Conservation (phyloP, 768 basidiomycete genomes). For the Tulasnella sp. region DNA sequence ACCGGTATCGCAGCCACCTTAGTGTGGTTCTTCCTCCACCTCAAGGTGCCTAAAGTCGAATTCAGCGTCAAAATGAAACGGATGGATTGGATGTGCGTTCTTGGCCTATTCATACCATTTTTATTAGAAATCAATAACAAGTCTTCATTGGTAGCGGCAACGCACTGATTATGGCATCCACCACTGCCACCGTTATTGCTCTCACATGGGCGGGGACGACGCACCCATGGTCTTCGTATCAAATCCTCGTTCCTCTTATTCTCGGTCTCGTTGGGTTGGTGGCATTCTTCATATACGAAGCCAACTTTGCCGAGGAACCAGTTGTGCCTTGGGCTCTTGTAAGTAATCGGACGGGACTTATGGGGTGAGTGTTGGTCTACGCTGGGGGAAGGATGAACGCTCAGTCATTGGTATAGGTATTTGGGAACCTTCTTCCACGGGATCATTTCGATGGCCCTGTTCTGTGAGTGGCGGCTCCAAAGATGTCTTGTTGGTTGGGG, state of each 20-base stretch:
- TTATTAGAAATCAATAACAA: neutral
- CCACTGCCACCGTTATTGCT: conserved; percentile 41
- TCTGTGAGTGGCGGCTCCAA: conserved; percentile 21
- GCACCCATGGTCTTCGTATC: conserved; percentile 42
- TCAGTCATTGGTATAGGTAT: conserved; percentile 22
- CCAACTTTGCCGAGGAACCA: neutral
- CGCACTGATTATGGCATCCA: conserved; percentile 33
- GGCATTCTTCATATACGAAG: conserved; percentile 22
- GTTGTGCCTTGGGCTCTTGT: conserved; percentile 35
- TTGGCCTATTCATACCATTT: too few relatives aligned
- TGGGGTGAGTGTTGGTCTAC: conserved; percentile 31
- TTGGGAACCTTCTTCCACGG: conserved; percentile 34
- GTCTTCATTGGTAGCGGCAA: conserved; percentile 31
- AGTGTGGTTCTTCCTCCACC: conserved; percentile 37
- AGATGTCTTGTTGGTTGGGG: neutral
- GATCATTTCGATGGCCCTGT: neutral
- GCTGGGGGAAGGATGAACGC: neutral
- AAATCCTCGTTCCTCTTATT: conserved; percentile 44
- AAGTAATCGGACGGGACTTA: conserved; percentile 37
- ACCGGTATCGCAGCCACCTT: conserved; percentile 36
- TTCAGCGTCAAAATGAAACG: conserved; percentile 37
- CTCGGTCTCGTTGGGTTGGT: conserved; percentile 38
- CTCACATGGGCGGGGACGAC: conserved; percentile 44
- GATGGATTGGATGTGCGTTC: conserved; percentile 39
- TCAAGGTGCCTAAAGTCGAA: conserved; percentile 38